These are phyloP conservation scores for Xylaria sp. DNA, from an alignment of 2,329 filamentous ascomycete genomes.

Conservation along the genomic window DNA sequence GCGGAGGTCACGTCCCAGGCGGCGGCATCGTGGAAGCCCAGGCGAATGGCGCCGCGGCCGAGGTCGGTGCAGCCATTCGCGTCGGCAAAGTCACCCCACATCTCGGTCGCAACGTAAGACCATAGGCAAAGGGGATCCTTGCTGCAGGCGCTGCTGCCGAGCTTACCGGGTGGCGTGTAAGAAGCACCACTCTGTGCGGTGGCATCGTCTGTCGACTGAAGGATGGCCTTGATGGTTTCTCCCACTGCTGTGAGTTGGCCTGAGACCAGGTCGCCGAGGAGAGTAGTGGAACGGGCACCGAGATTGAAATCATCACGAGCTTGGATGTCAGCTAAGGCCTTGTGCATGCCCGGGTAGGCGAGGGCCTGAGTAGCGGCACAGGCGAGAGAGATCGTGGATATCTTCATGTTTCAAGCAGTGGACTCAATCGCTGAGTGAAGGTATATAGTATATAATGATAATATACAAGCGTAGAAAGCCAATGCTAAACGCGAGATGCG, in stretches of 20 bases:
- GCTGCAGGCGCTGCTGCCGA: constrained; percentile 44
- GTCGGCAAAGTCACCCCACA: constrained; percentile 51
- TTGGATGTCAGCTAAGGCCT: constrained; percentile 44
- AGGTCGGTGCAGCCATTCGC: constrained; percentile 52
- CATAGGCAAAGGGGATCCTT: constrained; percentile 54
- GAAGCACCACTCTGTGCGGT: constrained; percentile 26
- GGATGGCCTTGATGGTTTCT: constrained; percentile 42
- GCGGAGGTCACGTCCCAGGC: constrained; percentile 54
- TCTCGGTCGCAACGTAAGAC: constrained; percentile 53
- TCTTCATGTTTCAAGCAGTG: constrained; percentile 40
- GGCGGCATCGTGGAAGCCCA: constrained; percentile 61
- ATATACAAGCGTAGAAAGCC: not conserved
- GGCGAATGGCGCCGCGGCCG: constrained; percentile 58
- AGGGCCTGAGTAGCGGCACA: constrained; percentile 33
- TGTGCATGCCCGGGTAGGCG: constrained; percentile 45
- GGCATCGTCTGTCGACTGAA: constrained; percentile 37
- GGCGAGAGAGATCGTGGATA: constrained; percentile 33
- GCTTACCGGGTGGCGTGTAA: constrained; percentile 41
- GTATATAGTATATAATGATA: not conserved
- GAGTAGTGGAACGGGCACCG: constrained; percentile 37
- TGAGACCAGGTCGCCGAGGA: constrained; percentile 43
- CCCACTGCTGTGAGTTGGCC: constrained; percentile 36
- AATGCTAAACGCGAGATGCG: not conserved
- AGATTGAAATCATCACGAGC: constrained; percentile 38
- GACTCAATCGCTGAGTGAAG: too few relatives aligned